Evolutionary conservation across 192 early-diverging fungal species (phyloP).

Genomic region (Spinellus fusiger): DNA sequence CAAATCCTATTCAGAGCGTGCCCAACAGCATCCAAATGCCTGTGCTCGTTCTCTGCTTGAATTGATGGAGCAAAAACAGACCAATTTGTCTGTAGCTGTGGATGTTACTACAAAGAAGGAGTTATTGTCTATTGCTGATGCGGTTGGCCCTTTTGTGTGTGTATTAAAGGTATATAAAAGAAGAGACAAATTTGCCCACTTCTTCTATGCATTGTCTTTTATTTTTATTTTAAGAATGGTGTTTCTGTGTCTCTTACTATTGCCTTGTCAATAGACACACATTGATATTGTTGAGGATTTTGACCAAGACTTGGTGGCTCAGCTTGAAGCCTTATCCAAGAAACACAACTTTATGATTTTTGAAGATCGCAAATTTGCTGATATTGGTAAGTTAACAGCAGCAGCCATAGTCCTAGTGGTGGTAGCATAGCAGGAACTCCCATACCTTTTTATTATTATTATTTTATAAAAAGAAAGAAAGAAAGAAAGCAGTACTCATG

Average conservation of each 20-base stretch:
- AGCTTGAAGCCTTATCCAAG: slow-evolving; percentile 66
- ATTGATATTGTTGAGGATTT: slow-evolving; percentile 94
- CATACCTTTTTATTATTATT: no score
- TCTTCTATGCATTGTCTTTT: not conserved
- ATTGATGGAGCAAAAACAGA: slow-evolving; percentile 84
- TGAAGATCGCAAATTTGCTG: slow-evolving; percentile 98
- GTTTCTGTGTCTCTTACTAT: not conserved
- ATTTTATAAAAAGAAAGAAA: no score
- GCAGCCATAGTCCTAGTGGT: no score
- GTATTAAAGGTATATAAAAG: slow-evolving; percentile 68
- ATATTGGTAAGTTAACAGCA: slow-evolving; percentile 85
- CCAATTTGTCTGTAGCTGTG: slow-evolving; percentile 85
- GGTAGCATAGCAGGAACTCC: no score
- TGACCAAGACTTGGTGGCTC: slow-evolving; percentile 72
- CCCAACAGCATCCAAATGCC: slow-evolving; percentile 63
- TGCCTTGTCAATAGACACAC: slow-evolving; percentile 78
- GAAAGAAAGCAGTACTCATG: no score
- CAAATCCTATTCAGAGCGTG: slow-evolving; percentile 64
- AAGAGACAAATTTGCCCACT: not conserved
- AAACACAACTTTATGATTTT: slow-evolving; percentile 97
- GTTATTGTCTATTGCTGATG: slow-evolving; percentile 81
- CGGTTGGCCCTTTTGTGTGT: slow-evolving; percentile 92
- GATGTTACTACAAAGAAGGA: slow-evolving; percentile 88
- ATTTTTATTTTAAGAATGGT: not conserved
- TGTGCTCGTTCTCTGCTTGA: slow-evolving; percentile 69